phyloP scores from a whole-genome alignment of 2,329 filamentous ascomycete species.

The Coniochaeta sp. region DNA sequence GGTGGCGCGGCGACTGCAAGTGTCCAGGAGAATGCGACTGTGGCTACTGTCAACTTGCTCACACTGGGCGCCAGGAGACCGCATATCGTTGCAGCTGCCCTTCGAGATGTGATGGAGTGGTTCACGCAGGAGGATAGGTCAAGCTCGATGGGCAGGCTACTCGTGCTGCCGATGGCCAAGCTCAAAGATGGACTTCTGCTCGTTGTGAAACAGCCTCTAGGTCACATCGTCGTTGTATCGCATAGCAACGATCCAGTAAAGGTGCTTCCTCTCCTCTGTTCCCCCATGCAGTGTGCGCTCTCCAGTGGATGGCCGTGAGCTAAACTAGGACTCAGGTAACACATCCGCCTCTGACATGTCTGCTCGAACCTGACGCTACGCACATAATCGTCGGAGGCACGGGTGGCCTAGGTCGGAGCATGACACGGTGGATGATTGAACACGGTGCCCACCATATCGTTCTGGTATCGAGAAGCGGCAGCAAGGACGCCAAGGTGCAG shows the following conservation, averaged over 20 bases:
- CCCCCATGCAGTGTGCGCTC: constrained; percentile 2
- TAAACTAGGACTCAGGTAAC: constrained; percentile 7
- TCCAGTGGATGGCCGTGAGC: neutral
- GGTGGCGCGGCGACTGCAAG: neutral
- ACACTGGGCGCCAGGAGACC: neutral
- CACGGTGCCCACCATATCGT: constrained; percentile 15
- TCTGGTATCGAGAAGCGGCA: constrained; percentile 15
- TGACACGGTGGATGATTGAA: constrained; percentile 17
- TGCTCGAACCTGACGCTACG: constrained; percentile 12
- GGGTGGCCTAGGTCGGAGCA: constrained; percentile 16
- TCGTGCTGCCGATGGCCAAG: neutral
- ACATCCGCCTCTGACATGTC: constrained; percentile 7
- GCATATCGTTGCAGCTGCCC: neutral
- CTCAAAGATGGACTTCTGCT: neutral
- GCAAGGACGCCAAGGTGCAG: constrained; percentile 7
- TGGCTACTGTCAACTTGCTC: neutral
- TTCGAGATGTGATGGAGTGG: neutral
- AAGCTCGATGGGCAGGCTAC: neutral
- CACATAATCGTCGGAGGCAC: constrained; percentile 17
- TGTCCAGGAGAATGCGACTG: neutral
- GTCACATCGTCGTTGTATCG: neutral
- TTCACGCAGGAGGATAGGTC: neutral
- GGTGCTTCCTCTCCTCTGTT: neutral
- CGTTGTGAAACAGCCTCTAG: neutral
- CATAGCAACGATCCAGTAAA: neutral